Conservation (phyloP, 2,329 filamentous ascomycete species). For the Fusarium verticillioides region DNA sequence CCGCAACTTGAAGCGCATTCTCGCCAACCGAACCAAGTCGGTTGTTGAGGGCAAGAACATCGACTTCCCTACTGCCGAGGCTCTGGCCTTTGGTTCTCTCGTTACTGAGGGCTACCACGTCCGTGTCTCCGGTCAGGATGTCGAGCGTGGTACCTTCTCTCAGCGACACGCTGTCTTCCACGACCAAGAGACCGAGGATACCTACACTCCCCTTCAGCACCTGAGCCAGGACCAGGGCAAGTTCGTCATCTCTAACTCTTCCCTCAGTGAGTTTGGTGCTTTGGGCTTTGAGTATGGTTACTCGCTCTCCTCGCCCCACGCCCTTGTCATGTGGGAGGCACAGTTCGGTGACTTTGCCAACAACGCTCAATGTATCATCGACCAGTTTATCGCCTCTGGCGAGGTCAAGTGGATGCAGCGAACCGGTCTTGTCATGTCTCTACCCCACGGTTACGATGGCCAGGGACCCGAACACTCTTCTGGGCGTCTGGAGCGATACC, state of each 20-base stretch:
- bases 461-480: slow-evolving; percentile 99
- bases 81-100: slow-evolving; percentile 91
- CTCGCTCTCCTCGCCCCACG: slow-evolving; percentile 95
- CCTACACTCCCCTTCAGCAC: slow-evolving; percentile 92
- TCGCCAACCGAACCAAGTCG: slow-evolving; percentile 88
- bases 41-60: slow-evolving; percentile 93
- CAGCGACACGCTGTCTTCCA: slow-evolving; percentile 97
- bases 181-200: slow-evolving; percentile 93
- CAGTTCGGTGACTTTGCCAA: slow-evolving; percentile 99
- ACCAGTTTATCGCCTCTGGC: slow-evolving; percentile 97
- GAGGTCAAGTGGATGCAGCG: slow-evolving; percentile 99
- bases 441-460: slow-evolving; percentile 97
- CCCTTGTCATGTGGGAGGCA: slow-evolving; percentile 98
- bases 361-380: slow-evolving; percentile 98
- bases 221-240: slow-evolving; percentile 91
- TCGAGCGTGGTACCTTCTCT: slow-evolving; percentile 99
- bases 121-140: slow-evolving; percentile 97
- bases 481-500: slow-evolving; percentile 94
- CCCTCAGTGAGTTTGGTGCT: slow-evolving; percentile 74
- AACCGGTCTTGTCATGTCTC: slow-evolving; percentile 93
- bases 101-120: slow-evolving; percentile 96
- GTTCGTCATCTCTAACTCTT: slow-evolving; percentile 98
- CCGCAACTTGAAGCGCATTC: slow-evolving; percentile 96
- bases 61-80: slow-evolving; percentile 97
- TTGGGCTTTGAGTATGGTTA: slow-evolving; percentile 99